A percentile compares a stretch with the other conserved stretches of the same genome.
phyloP scores from a whole-genome alignment of 106 monocot genomes.

The Apostasia ramifera region DNA sequence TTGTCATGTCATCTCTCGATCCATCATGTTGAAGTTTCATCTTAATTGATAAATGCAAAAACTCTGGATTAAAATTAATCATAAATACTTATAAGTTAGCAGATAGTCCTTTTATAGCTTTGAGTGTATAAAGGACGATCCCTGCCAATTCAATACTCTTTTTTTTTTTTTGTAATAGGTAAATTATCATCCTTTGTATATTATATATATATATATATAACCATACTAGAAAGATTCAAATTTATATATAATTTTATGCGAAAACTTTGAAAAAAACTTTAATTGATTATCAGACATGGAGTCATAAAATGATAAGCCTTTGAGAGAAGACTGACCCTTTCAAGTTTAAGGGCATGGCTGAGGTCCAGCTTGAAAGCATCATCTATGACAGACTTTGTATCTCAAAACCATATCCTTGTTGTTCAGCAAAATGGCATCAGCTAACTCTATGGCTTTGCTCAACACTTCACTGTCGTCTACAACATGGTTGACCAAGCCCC shows the following conservation, averaged over 20 bases:
- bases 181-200: no score
- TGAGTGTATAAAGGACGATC: no score
- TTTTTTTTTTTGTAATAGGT: no score
- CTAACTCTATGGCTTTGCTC: constrained; percentile 69
- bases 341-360: constrained; percentile 52
- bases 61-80: no score
- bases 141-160: no score
- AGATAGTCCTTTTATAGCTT: no score
- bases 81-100: no score
- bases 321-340: constrained; percentile 48
- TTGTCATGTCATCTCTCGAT: no score
- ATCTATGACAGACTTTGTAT: constrained; percentile 77
- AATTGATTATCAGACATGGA: not conserved
- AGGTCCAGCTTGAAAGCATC: constrained; percentile 83
- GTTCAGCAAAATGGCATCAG: constrained; percentile 60
- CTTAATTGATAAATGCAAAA: no score
- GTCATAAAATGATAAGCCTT: not conserved
- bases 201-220: no score
- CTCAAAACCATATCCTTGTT: constrained; percentile 69
- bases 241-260: not conserved
- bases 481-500: constrained; percentile 89
- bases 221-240: not conserved
- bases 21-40: no score
- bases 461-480: constrained; percentile 52
- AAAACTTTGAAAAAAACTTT: not conserved